Base-by-base conservation (phyloP, 1,284 basidiomycete genomes). In the Heterobasidion parviporum region DNA sequence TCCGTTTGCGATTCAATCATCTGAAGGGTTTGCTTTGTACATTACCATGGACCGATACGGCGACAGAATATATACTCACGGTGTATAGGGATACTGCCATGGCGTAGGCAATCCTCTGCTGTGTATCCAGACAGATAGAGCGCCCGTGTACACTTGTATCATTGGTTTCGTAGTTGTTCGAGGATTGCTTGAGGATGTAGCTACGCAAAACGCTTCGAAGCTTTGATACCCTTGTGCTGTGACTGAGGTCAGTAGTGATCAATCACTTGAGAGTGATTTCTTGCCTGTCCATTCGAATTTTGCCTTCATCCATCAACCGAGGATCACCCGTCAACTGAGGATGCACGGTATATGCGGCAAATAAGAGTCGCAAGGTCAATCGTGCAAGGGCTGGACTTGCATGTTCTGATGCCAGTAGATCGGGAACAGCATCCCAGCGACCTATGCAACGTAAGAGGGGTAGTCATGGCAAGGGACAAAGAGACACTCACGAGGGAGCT, bases 351-450 rank as follows among this genome's bases (percentile, higher is more conserved):
- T 80, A 77, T 32, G 71, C 73, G 6, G 75, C 80, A 60, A 85
- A 82, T 35, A 78, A 54, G 26, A 90, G 66, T 34, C 72, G 74
- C 32, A 81, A 61, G 12, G 79, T 75, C 49, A 88, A 65, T 8
- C 86, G 78, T 61, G 75, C 76, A 9, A 83, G 74, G 35, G 82
- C 83, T 36, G 80, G 78, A 18, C 87, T 88, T 32, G 73, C 68
- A 34, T 72, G 61, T 8, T 71, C 67, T 5, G 79, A 81, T 15
- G 69, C 67, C 16, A 88, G 67, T 7, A 77, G 65, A 14, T 62
- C 64, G 8, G 74, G 63, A 26, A 87, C 62, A 45, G 68, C 68
- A 18, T 66, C 55, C 83, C 81, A 88, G 10, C 67, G 70, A 46
- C 77, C 87, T 87, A 59, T 8, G 18, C 46, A 14, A 38, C 9